Evolutionary conservation across 768 basidiomycete genomes (phyloP), one percentile per base, ranked within the genome.

Genomic region (Dioszegia hungarica): DNA sequence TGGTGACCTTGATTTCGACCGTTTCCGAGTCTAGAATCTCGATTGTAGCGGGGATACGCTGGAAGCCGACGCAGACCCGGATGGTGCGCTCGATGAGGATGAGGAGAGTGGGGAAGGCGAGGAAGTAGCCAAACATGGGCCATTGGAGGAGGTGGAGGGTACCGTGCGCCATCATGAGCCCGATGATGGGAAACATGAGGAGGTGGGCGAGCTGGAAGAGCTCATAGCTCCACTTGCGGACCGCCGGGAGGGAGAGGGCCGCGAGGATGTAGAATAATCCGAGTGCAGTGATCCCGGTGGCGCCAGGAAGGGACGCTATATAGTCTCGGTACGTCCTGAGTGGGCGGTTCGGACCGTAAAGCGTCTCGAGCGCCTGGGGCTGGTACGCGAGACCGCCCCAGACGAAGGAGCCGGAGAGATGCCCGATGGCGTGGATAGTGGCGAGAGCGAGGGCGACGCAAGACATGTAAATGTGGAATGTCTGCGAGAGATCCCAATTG

Each of bases 181-280:
- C 63, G 46, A 64, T 64, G 37, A 64, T 64, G 41, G 63, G 63
- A 37, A 57, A 64, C 63, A 64, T 64, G 11, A 64, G 53, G 8
- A 64, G 57, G 38, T 64, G 63, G 28, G 50, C 60, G 19, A 64
- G 39, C 29, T 64, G 63, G 28, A 64, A 64, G 17, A 59, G 52
- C 38, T 64, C 63, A 29, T 64, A 64, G 46, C 57, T 61, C 56
- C 56, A 56, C 48, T 44, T 43, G 15, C 63, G 29, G 38, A 64
- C 54, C 31, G 34, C 39, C 12, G 63, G 63, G n/a, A 61, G 51
- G 22, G 38, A 43, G 2, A 58, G 28, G 2, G 28, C 17, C 10
- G 56, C 50, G 25, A 64, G 39, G 27, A 59, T 31, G 29, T 56
- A 64, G 44, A 64, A 61, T 19, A 64, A 40, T n/a, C 56, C 49